These are phyloP conservation scores for Syzygium aqueum DNA, from an alignment of 345 rosid species.

Conservation along the genomic window DNA sequence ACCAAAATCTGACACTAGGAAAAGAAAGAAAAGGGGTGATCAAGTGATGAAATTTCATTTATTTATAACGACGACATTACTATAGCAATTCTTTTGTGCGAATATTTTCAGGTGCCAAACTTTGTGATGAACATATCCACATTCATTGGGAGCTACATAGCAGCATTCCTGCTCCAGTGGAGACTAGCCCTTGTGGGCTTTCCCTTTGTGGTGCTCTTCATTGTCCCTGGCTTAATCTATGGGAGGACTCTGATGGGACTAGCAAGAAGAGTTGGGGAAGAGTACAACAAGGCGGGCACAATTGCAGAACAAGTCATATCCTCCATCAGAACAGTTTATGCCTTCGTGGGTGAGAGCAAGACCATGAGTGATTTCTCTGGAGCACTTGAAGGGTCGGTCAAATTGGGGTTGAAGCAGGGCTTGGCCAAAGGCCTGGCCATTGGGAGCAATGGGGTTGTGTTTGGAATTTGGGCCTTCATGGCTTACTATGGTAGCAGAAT, in stretches of 20 bases:
- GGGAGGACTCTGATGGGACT: slow-evolving; percentile 11
- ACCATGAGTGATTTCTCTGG: slow-evolving; percentile 2
- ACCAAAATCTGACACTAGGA: neutral
- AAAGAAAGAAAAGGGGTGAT: neutral
- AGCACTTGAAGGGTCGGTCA: slow-evolving; percentile 6
- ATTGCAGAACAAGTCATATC: slow-evolving; percentile 13
- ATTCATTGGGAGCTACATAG: slow-evolving; percentile 4
- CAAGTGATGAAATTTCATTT: neutral
- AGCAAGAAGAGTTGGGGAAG: slow-evolving; percentile 6
- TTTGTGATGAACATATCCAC: slow-evolving; percentile 1
- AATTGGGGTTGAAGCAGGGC: slow-evolving; percentile 10
- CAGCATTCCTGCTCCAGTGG: slow-evolving; percentile 8
- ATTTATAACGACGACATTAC: neutral
- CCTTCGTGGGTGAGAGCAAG: slow-evolving; percentile 8
- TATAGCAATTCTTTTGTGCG: neutral
- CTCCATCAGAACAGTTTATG: slow-evolving; percentile 10
- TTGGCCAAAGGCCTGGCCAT: slow-evolving; percentile 12
- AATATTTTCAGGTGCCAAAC: slow-evolving; percentile 5
- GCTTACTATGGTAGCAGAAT: slow-evolving; percentile 12
- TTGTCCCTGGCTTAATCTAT: slow-evolving; percentile 7
- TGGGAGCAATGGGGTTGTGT: slow-evolving; percentile 5
- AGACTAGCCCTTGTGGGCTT: slow-evolving; percentile 11
- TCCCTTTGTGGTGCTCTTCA: slow-evolving; percentile 4
- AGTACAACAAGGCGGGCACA: slow-evolving; percentile 8
- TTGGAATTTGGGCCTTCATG: slow-evolving; percentile 11